Percentiles rank a stretch among this genome's conserved stretches.
phyloP scores from a whole-genome alignment of 192 early-diverging fungal species.

The Radiomyces spectabilis region DNA sequence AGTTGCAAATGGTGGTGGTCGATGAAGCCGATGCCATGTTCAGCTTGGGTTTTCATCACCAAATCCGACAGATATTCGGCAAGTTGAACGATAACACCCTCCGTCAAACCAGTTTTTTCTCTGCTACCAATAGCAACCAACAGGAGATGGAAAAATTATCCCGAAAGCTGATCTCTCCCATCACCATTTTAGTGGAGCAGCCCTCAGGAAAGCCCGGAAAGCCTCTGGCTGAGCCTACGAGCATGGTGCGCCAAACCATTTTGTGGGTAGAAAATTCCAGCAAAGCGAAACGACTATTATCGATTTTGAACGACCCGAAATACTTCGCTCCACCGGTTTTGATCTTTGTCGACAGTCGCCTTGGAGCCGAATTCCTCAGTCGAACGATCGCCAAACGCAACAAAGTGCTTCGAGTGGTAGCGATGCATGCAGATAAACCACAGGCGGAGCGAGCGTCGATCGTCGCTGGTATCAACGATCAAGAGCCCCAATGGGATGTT shows the following conservation, averaged over 20 bases:
- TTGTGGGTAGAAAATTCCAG: conserved; percentile 49
- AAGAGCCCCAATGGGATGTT: conserved; percentile 17
- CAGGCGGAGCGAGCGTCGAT: conserved; percentile 33
- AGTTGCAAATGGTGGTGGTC: conserved; percentile 38
- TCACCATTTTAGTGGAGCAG: conserved; percentile 14
- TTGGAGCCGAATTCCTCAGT: conserved; percentile 45
- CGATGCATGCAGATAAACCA: conserved; percentile 44
- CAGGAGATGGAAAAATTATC: background rate
- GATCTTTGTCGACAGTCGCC: conserved; percentile 45
- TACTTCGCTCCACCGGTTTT: conserved; percentile 45
- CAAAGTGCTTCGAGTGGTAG: conserved; percentile 17
- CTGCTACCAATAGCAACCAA: conserved; percentile 21
- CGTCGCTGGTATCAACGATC: conserved; percentile 23
- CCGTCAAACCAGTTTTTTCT: conserved; percentile 35
- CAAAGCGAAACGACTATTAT: conserved; percentile 47
- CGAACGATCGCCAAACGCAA: conserved; percentile 31
- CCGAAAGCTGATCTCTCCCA: conserved; percentile 23
- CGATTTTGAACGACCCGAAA: conserved; percentile 41
- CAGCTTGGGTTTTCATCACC: conserved; percentile 42
- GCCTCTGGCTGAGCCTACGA: conserved; percentile 12
- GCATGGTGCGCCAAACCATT: conserved; percentile 42
- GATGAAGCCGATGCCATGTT: conserved; percentile 56
- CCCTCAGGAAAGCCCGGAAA: background rate
- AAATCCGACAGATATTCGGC: conserved; percentile 38
- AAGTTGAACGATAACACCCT: conserved; percentile 21